A percentile compares a stretch with the other conserved stretches of the same genome.
These are phyloP conservation scores for Cryptosporidium tyzzeri DNA, from an alignment of 169 alveolate genomes.

Conservation along the genomic window DNA sequence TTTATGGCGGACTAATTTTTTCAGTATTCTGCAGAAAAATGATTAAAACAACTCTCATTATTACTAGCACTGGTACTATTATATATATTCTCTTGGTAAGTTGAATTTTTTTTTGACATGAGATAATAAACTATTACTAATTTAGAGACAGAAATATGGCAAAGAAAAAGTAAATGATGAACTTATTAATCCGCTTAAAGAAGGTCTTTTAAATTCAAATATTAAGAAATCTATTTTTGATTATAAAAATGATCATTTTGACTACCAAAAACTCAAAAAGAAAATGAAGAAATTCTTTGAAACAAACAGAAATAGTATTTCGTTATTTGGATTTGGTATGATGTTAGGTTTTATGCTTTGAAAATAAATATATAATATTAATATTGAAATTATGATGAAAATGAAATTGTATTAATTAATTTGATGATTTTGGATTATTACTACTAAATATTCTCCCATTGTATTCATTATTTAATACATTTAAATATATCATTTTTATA, in stretches of 20 bases:
- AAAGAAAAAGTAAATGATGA: slow-evolving; percentile 32
- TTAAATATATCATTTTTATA: not conserved
- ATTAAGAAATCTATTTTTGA: slow-evolving; percentile 44
- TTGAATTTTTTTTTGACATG: not conserved
- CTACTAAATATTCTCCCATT: not conserved
- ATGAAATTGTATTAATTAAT: slow-evolving; percentile 2
- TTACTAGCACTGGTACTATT: slow-evolving; percentile 34
- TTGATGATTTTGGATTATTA: not conserved
- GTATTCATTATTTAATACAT: not conserved
- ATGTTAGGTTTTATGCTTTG: slow-evolving; percentile 47
- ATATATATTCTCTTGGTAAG: slow-evolving; percentile 62
- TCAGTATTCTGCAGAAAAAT: slow-evolving; percentile 10
- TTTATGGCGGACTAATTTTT: slow-evolving; percentile 30
- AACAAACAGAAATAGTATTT: slow-evolving; percentile 22
- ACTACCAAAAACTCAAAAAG: slow-evolving; percentile 29
- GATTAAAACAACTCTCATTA: slow-evolving; percentile 59
- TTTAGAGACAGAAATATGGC: slow-evolving; percentile 14
- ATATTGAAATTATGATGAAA: not conserved
- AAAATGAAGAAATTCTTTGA: slow-evolving; percentile 46
- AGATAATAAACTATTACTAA: not conserved
- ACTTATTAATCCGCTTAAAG: slow-evolving; percentile 52
- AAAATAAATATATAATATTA: not conserved
- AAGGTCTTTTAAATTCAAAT: slow-evolving; percentile 26
- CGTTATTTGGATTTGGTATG: slow-evolving; percentile 52
- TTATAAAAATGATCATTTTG: slow-evolving; percentile 9